phyloP scores from a whole-genome alignment of 106 monocot genomes.

The Acorus calamus region DNA sequence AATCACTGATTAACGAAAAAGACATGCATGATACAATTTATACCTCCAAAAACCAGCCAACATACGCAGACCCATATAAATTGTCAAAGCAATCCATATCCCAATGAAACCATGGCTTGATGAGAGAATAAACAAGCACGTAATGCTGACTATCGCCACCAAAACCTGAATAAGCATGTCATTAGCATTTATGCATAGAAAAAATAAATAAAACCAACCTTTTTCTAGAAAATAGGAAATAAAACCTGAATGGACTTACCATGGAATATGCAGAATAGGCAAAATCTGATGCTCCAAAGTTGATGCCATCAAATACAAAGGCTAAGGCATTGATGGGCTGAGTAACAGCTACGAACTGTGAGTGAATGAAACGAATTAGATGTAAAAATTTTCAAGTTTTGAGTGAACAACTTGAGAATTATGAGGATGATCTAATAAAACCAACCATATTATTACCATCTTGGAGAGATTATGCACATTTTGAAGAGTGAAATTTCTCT shows the following conservation, averaged over 20 bases:
- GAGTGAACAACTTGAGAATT: neutral
- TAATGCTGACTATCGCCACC: constrained; percentile 65
- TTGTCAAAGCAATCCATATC: constrained; percentile 71
- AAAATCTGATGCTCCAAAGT: constrained; percentile 95
- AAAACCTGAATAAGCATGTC: constrained; percentile 31
- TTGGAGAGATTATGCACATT: too few relatives aligned
- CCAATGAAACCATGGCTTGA: constrained; percentile 59
- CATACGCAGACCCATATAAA: constrained; percentile 75
- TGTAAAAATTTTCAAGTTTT: neutral
- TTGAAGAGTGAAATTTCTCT: too few relatives aligned
- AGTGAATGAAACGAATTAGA: constrained; percentile 1
- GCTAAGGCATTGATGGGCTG: constrained; percentile 82
- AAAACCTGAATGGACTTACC: constrained; percentile 27
- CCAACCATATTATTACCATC: too few relatives aligned
- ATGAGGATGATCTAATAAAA: too few relatives aligned
- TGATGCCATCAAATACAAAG: constrained; percentile 93
- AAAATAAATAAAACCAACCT: neutral
- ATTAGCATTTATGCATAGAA: neutral
- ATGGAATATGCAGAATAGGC: constrained; percentile 90
- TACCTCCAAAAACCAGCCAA: constrained; percentile 87
- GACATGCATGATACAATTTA: neutral
- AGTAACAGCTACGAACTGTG: constrained; percentile 81
- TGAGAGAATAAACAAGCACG: constrained; percentile 48
- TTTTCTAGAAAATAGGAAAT: too few relatives aligned
- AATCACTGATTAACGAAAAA: too few relatives aligned